phyloP scores from a whole-genome alignment of 2,329 filamentous ascomycete genomes.

The Neurospora sp. region DNA sequence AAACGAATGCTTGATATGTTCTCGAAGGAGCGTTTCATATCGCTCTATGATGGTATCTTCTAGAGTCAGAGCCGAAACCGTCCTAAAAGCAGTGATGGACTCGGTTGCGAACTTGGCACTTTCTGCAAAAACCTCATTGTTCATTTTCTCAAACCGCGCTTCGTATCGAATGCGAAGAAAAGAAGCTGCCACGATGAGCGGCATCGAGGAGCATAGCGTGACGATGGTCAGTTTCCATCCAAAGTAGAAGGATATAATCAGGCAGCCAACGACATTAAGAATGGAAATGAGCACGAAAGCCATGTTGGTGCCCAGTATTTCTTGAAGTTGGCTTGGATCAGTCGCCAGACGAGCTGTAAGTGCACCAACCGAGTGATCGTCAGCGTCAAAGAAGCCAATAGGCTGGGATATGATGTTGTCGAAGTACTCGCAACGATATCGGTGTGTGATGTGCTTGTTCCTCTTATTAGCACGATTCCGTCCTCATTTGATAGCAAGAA shows the following conservation, averaged over 20 bases:
- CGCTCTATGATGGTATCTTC: conserved; percentile 43
- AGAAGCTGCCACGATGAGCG: conserved; percentile 25
- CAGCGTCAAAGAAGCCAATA: conserved; percentile 50
- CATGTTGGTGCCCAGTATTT: conserved; percentile 54
- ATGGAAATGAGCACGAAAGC: conserved; percentile 52
- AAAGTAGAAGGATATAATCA: conserved; percentile 58
- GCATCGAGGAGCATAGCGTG: conserved; percentile 25
- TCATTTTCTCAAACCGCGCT: conserved; percentile 46
- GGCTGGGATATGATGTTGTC: conserved; percentile 47
- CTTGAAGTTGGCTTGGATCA: conserved; percentile 50
- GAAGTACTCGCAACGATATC: conserved; percentile 51
- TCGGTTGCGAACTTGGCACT: conserved; percentile 56
- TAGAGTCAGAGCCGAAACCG: conserved; percentile 51
- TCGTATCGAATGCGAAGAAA: conserved; percentile 40
- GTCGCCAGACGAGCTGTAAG: conserved; percentile 45
- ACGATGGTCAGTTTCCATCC: conserved; percentile 70
- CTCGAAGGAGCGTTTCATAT: conserved; percentile 26
- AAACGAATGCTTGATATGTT: conserved; percentile 24
- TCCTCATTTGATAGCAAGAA: background rate
- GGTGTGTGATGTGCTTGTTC: conserved; percentile 34
- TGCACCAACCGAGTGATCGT: conserved; percentile 49
- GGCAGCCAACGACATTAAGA: conserved; percentile 54
- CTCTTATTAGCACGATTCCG: background rate
- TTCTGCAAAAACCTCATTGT: conserved; percentile 46
- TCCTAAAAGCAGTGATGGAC: conserved; percentile 52